Conservation (phyloP, 208 protist species). For the Leptomonas seymouri region DNA sequence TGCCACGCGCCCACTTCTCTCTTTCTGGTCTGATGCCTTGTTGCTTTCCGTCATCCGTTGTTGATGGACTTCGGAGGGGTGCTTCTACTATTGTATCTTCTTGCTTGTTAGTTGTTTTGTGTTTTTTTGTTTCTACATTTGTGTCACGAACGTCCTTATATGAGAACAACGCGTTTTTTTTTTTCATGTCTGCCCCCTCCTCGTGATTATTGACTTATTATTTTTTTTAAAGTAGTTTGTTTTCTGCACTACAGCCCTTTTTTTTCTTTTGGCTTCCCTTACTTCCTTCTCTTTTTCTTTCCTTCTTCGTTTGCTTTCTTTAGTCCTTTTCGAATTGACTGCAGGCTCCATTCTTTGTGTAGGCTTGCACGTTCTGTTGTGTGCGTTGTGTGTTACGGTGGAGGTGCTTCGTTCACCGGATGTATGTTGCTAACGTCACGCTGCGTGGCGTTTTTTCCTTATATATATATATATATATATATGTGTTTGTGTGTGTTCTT, state of each 20-base stretch:
- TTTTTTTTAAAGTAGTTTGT: constrained; percentile 18
- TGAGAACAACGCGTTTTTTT: constrained; percentile 20
- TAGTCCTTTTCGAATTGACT: constrained; percentile 6
- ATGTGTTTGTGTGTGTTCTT: not conserved
- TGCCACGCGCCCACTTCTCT: no score
- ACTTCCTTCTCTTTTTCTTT: constrained; percentile 1
- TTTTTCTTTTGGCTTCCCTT: not conserved
- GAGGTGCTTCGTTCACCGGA: not conserved
- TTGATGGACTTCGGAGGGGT: not conserved
- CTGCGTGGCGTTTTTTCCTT: no score
- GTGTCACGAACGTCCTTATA: constrained; percentile 21
- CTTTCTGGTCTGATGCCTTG: no score
- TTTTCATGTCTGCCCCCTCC: constrained; percentile 15
- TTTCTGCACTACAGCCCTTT: constrained; percentile 2
- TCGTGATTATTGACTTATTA: not conserved
- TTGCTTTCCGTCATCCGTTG: no score
- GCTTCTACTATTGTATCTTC: not conserved
- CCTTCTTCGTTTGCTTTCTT: constrained; percentile 19
- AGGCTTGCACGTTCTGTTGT: constrained; percentile 12
- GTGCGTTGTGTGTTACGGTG: constrained; percentile 6
- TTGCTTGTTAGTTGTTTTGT: constrained; percentile 18
- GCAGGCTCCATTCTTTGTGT: constrained; percentile 6
- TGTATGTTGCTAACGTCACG: no score
- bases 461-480: no score
- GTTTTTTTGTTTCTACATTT: constrained; percentile 16